Evolutionary conservation across 495 filamentous ascomycete species (phyloP).

Genomic region (Glonium stellatum): DNA sequence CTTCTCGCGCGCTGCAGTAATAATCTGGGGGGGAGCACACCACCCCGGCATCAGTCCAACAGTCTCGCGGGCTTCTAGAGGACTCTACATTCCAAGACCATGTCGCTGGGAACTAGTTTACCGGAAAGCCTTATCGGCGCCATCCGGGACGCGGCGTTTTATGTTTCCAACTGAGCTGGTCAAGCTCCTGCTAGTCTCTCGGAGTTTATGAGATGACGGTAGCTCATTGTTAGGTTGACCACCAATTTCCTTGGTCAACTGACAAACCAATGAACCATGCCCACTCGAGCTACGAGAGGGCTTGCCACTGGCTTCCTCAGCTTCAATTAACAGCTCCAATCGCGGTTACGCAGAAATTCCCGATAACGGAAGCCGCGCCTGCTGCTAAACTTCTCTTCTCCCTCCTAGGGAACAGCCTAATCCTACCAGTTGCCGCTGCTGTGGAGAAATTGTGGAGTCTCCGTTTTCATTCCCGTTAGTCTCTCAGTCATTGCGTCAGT

Average conservation of each 20-base stretch:
- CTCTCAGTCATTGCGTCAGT: background rate
- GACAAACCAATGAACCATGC: background rate
- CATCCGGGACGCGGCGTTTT: slow-evolving; percentile 6
- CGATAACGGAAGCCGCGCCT: slow-evolving; percentile 5
- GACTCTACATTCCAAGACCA: slow-evolving; percentile 23
- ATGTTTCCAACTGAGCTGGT: background rate
- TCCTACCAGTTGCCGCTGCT: background rate
- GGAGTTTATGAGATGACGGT: slow-evolving; percentile 13
- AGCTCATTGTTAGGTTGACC: background rate
- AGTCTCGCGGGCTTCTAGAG: background rate
- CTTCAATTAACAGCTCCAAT: slow-evolving; percentile 9
- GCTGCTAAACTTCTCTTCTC: background rate
- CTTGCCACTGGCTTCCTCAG: slow-evolving; percentile 4
- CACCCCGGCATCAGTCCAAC: background rate
- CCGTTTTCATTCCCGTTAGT: background rate
- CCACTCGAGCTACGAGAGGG: background rate
- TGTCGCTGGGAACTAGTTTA: slow-evolving; percentile 24
- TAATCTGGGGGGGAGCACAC: slow-evolving; percentile 1
- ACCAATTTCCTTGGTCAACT: slow-evolving; percentile 6
- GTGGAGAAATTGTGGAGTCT: slow-evolving; percentile 1
- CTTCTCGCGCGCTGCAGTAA: background rate
- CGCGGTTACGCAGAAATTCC: slow-evolving; percentile 18
- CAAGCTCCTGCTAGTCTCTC: background rate
- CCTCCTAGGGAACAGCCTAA: background rate
- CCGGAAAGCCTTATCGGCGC: slow-evolving; percentile 16